These are phyloP conservation scores for Penicillium concentricum DNA, from an alignment of 2,329 filamentous ascomycete genomes.

Conservation along the genomic window DNA sequence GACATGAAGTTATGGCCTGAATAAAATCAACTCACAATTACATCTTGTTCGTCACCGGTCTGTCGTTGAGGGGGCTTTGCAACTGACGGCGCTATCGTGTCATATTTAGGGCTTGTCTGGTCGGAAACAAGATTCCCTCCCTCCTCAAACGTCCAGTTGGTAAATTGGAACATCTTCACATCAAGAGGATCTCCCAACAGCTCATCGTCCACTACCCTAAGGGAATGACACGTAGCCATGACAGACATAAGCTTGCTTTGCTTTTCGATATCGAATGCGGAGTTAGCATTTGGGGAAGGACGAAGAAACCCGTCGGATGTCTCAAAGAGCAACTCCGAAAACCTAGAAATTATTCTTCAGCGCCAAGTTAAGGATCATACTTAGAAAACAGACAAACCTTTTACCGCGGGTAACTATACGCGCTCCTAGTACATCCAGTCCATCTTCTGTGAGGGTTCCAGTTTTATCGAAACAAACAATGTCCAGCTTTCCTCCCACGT, in stretches of 20 bases:
- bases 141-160: slow-evolving; percentile 88
- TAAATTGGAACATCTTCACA: slow-evolving; percentile 98
- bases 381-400: slow-evolving; percentile 29
- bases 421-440: slow-evolving; percentile 87
- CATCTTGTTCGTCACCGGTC: slow-evolving; percentile 26
- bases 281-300: slow-evolving; percentile 53
- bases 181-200: slow-evolving; percentile 92
- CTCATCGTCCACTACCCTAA: slow-evolving; percentile 82
- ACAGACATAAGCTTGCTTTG: slow-evolving; percentile 78
- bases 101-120: slow-evolving; percentile 70
- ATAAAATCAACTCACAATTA: slow-evolving; percentile 18
- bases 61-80: slow-evolving; percentile 68
- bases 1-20: neutral
- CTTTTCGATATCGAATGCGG: slow-evolving; percentile 58
- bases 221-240: slow-evolving; percentile 96
- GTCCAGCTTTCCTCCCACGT: slow-evolving; percentile 93
- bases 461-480: slow-evolving; percentile 99
- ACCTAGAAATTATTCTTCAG: slow-evolving; percentile 44
- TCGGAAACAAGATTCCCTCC: slow-evolving; percentile 65
- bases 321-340: slow-evolving; percentile 73
- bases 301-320: slow-evolving; percentile 54
- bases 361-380: neutral
- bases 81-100: slow-evolving; percentile 73
- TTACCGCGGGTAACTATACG: slow-evolving; percentile 68
- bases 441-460: slow-evolving; percentile 95